A percentile compares a stretch with the other conserved stretches of the same genome.
These are phyloP conservation scores for Dendrocalamus sinicus DNA, from an alignment of 176 grass and related monocot genomes.

Conservation along the genomic window DNA sequence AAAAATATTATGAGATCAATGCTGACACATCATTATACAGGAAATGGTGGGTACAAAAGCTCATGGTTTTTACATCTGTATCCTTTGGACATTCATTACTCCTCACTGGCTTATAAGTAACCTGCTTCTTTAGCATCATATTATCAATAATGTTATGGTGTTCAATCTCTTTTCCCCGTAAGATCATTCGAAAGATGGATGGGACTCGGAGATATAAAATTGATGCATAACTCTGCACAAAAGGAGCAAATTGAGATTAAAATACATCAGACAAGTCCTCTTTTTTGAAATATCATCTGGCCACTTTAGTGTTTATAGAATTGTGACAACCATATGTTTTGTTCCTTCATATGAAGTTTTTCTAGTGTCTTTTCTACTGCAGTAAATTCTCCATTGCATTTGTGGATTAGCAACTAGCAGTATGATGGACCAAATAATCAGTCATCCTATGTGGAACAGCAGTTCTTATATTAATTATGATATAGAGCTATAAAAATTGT, in stretches of 20 bases:
- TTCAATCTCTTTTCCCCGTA: slow-evolving; percentile 92
- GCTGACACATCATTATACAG: slow-evolving; percentile 37
- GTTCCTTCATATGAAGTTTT: too few relatives aligned
- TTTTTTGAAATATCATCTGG: too few relatives aligned
- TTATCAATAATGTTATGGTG: slow-evolving; percentile 96
- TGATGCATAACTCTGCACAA: slow-evolving; percentile 96
- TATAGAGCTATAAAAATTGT: not conserved
- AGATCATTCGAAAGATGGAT: slow-evolving; percentile 76
- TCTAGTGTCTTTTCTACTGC: too few relatives aligned
- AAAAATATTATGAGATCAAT: not conserved
- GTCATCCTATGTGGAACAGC: too few relatives aligned
- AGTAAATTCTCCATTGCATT: too few relatives aligned
- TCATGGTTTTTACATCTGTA: slow-evolving; percentile 64
- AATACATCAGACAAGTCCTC: too few relatives aligned
- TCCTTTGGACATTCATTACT: slow-evolving; percentile 73
- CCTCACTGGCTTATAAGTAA: slow-evolving; percentile 78
- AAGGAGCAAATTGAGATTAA: not conserved
- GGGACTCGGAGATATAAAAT: slow-evolving; percentile 95
- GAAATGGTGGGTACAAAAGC: slow-evolving; percentile 21
- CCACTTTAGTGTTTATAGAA: too few relatives aligned
- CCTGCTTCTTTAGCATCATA: slow-evolving; percentile 98
- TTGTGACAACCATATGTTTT: too few relatives aligned
- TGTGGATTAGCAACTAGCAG: too few relatives aligned
- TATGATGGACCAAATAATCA: too few relatives aligned
- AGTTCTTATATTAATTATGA: too few relatives aligned